Evolutionary conservation across 805 yeast species (phyloP).

Genomic region (Komagataella pastoris): DNA sequence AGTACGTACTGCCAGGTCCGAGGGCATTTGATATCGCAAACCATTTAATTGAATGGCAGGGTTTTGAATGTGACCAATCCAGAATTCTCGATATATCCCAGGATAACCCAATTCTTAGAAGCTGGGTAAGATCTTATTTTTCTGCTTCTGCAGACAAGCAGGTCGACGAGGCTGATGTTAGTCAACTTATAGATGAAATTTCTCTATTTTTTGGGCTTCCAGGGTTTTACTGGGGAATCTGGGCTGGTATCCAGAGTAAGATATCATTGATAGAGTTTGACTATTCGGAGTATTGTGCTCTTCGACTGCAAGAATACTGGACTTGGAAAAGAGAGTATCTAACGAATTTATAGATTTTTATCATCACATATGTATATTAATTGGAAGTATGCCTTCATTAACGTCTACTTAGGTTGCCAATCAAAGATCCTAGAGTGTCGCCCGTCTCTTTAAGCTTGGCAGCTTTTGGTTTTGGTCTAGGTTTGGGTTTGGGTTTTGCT

Average conservation of each 20-base stretch:
- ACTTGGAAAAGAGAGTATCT: constrained; percentile 37
- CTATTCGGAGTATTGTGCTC: constrained; percentile 45
- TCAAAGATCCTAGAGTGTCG: background rate
- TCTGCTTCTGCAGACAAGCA: constrained; percentile 11
- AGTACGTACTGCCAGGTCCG: constrained; percentile 61
- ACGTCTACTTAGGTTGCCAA: background rate
- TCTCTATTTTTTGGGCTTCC: constrained; percentile 60
- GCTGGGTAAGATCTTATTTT: constrained; percentile 50
- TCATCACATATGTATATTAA: background rate
- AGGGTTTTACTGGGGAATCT: constrained; percentile 76
- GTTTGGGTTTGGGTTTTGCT: background rate
- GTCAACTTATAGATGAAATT: constrained; percentile 39
- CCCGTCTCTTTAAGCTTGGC: background rate
- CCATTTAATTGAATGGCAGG: constrained; percentile 75
- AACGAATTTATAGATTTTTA: background rate
- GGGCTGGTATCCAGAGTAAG: constrained; percentile 67
- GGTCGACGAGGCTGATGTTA: constrained; percentile 16
- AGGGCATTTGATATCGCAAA: constrained; percentile 66
- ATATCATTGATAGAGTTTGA: constrained; percentile 64
- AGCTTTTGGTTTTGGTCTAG: background rate
- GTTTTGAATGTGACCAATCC: constrained; percentile 53
- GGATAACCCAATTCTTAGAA: constrained; percentile 28
- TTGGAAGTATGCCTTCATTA: background rate
- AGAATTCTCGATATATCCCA: constrained; percentile 41
- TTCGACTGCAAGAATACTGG: constrained; percentile 56